Evolutionary conservation across 2,329 filamentous ascomycete species (phyloP).

Genomic region (Blastomyces emzantsi): DNA sequence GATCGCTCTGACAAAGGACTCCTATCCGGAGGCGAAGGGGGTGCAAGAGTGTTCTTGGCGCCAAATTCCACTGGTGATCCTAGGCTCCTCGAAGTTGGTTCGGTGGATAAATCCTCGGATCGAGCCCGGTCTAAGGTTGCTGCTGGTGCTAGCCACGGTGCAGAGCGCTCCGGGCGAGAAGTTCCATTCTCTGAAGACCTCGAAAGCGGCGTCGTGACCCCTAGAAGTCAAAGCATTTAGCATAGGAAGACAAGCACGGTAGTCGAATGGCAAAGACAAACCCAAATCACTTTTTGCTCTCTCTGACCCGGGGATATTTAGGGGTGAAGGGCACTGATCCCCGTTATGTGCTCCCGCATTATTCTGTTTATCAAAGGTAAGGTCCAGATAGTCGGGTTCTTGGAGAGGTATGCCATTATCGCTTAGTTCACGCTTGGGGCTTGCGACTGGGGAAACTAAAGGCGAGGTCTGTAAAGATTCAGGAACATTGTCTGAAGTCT

Average conservation of each 20-base stretch:
- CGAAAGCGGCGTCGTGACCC: constrained; percentile 32
- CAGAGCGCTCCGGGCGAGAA: constrained; percentile 21
- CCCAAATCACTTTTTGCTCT: constrained; percentile 42
- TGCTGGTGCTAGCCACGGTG: constrained; percentile 30
- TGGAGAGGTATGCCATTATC: constrained; percentile 32
- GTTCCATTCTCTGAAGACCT: constrained; percentile 30
- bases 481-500: constrained; percentile 87
- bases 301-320: constrained; percentile 23
- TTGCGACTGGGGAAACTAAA: constrained; percentile 78
- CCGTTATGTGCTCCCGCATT: constrained; percentile 17
- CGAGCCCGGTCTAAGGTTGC: constrained; percentile 40
- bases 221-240: constrained; percentile 10
- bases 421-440: constrained; percentile 47
- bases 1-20: constrained; percentile 41
- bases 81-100: constrained; percentile 25
- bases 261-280: constrained; percentile 16
- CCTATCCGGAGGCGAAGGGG: neutral
- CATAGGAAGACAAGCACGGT: constrained; percentile 8
- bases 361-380: constrained; percentile 24
- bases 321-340: constrained; percentile 20
- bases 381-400: constrained; percentile 44
- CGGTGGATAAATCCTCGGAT: constrained; percentile 47
- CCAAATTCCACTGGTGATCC: neutral
- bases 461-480: constrained; percentile 90
- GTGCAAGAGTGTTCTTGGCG: neutral